These are phyloP conservation scores for Metarhizium brunneum DNA, from an alignment of 2,329 filamentous ascomycete species.

Conservation along the genomic window DNA sequence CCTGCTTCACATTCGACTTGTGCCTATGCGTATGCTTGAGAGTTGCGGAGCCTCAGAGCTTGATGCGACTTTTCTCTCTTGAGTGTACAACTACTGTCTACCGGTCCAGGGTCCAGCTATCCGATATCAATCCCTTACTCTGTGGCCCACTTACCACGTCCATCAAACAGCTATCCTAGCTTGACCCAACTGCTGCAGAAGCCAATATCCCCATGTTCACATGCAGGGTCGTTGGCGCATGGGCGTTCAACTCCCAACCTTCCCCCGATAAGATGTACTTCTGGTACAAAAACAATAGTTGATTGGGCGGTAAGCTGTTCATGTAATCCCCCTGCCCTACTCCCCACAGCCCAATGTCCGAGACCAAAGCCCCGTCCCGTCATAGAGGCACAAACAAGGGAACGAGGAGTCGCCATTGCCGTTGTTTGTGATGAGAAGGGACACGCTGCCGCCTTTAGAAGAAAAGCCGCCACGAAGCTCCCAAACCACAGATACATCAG, in stretches of 20 bases:
- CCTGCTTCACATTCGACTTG: not conserved
- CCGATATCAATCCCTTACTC: not conserved
- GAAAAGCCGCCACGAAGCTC: not conserved
- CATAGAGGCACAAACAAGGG: not conserved
- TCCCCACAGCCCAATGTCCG: not conserved
- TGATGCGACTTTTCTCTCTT: conserved; percentile 6
- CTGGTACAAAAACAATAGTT: not conserved
- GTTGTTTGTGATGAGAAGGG: not conserved
- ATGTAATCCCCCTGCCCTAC: not conserved
- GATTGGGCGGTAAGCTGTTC: not conserved
- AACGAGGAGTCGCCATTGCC: not conserved
- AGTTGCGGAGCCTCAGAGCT: not conserved
- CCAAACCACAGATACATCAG: not conserved
- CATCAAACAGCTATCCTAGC: conserved; percentile 2
- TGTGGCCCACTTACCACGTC: not conserved
- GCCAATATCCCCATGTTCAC: not conserved
- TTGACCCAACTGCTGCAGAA: not conserved
- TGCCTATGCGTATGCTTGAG: not conserved
- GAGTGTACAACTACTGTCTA: conserved; percentile 6
- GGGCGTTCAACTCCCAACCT: not conserved
- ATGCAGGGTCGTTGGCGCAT: not conserved
- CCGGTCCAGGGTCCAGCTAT: not conserved
- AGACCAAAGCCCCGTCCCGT: not conserved
- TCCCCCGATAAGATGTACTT: not conserved
- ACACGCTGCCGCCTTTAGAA: not conserved